Evolutionary conservation across 1,139 yeast genomes (phyloP), one percentile per base, ranked within the genome.

Genomic region (Protomyces inouyei): DNA sequence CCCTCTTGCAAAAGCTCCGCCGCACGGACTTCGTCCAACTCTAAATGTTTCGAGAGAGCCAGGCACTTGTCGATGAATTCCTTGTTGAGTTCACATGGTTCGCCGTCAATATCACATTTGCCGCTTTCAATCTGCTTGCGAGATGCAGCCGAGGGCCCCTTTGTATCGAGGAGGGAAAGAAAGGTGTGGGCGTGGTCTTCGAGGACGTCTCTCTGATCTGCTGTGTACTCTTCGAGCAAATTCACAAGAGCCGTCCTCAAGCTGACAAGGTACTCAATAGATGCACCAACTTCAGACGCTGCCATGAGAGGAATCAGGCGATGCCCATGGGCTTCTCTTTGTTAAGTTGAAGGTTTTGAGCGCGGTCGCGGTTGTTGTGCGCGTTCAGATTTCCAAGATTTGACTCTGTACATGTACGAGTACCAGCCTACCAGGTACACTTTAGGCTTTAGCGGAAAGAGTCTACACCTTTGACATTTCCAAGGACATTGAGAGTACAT

Each of bases 1-100:
- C 66, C 66, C n/a, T 43, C 35, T 45, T 54, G 59, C 18, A 64
- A 14, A 32, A 53, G 38, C 28, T 53, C 57, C 18, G 66, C 66
- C 12, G 66, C 55, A 9, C 12, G n/a, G 14, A 45, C 12, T 52
- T 61, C 66, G 45, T 64, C 59, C 9, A 64, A 18, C 16, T 64
- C 63, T 28, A 64, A 53, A 3, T 21, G 43, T 28, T 54, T 59
- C 25, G 66, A 46, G 3, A 64, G 38, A 25, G 37, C 25, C 23
- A 63, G 52, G 21, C 55, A 43, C 18, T 36, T 38, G 48, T 60
- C 60, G 57, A 64, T 55, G 46, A 64, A 64, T 10, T 60, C 64
- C 23, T 57, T 61, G 55, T 64, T 64, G 46, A 64, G 36, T n/a
- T 37, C 32, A 40, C 35, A 61, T 14, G 54, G 37, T 3, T 23